phyloP scores from a whole-genome alignment of 208 protist genomes.

The Tritrichomonas foetus region DNA sequence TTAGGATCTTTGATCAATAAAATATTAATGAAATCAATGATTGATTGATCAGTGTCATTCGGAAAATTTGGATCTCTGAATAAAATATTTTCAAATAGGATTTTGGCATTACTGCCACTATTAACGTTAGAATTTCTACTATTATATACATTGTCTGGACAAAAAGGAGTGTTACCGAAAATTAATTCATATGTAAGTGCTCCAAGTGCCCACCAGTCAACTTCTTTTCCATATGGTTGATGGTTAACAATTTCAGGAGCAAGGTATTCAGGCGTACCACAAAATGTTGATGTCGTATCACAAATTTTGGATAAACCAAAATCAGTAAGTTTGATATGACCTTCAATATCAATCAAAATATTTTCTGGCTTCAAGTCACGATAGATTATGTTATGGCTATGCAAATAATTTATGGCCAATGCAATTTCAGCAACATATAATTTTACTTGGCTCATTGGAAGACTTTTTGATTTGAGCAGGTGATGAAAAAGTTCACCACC shows the following conservation, averaged over 20 bases:
- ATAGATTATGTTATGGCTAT: slow-evolving; percentile 60
- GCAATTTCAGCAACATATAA: slow-evolving; percentile 65
- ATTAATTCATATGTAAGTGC: background rate
- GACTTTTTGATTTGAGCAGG: slow-evolving; percentile 41
- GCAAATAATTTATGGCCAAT: slow-evolving; percentile 58
- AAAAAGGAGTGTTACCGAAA: background rate
- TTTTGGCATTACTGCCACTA: too few species aligned
- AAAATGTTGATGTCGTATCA: slow-evolving; percentile 61
- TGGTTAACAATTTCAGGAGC: slow-evolving; percentile 40
- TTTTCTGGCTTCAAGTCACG: slow-evolving; percentile 66
- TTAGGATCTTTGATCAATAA: slow-evolving; percentile 19
- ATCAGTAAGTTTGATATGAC: slow-evolving; percentile 55
- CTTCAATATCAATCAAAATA: slow-evolving; percentile 59
- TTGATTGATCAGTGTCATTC: background rate
- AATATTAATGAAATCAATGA: background rate
- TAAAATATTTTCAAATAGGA: background rate
- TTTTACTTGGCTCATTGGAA: slow-evolving; percentile 36
- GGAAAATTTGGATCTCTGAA: background rate
- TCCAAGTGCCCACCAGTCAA: slow-evolving; percentile 26
- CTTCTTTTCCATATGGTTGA: background rate
- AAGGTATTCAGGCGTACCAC: slow-evolving; percentile 67
- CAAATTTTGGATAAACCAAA: slow-evolving; percentile 67
- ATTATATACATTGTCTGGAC: background rate
- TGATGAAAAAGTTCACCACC: slow-evolving; percentile 53
- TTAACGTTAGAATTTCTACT: too few species aligned